Percentiles rank a stretch among this genome's conserved stretches.
Conservation (phyloP, 495 filamentous ascomycete genomes). For the Aspergillus nidulans region DNA sequence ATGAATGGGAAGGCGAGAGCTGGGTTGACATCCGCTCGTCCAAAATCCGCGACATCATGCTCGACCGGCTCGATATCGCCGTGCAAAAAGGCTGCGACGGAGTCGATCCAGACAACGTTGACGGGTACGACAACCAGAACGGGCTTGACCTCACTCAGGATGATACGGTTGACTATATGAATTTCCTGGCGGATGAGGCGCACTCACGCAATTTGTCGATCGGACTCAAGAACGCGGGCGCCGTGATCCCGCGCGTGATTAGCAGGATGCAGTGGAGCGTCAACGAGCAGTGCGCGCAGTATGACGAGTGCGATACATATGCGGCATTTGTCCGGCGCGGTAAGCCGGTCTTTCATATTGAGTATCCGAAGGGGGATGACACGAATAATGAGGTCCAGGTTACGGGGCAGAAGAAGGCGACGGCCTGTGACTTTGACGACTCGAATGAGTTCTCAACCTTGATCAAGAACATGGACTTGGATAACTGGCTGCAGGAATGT, state of each 20-base stretch:
- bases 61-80: conserved; percentile 50
- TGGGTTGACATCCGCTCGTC: conserved; percentile 59
- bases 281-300: conserved; percentile 67
- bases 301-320: conserved; percentile 54
- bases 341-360: conserved; percentile 73
- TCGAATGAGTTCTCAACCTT: conserved; percentile 55
- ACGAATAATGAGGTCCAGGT: conserved; percentile 36
- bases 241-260: conserved; percentile 54
- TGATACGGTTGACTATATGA: conserved; percentile 54
- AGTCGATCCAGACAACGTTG: conserved; percentile 70
- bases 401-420: conserved; percentile 22
- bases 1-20: conserved; percentile 61
- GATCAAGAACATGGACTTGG: conserved; percentile 59
- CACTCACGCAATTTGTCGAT: conserved; percentile 45
- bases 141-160: conserved; percentile 51
- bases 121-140: conserved; percentile 56
- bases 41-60: conserved; percentile 60
- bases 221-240: conserved; percentile 63
- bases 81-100: conserved; percentile 61
- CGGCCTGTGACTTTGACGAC: conserved; percentile 33
- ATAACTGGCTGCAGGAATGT: conserved; percentile 55
- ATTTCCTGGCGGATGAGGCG: conserved; percentile 54
- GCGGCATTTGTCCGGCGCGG: conserved; percentile 49
- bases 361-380: conserved; percentile 52
- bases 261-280: conserved; percentile 60